Percentiles rank a stretch among this genome's conserved stretches.
Conservation (phyloP, 352 stramenopile genomes). For the Hyaloperonospora brassicae region DNA sequence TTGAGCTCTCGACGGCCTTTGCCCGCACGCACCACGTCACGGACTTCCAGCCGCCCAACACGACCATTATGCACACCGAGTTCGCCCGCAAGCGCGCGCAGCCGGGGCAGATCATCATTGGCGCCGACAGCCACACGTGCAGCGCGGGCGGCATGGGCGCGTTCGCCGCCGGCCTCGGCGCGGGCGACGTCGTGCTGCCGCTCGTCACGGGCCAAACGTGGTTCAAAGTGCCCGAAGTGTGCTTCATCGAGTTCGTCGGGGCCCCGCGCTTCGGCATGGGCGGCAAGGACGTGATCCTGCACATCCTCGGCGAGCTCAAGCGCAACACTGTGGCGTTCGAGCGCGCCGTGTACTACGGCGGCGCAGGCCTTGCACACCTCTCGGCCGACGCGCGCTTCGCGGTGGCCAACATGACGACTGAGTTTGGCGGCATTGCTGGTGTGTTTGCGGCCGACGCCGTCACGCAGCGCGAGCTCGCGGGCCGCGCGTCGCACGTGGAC, state of each 20-base stretch:
- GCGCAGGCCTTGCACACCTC: constrained; percentile 34
- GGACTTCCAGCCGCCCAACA: constrained; percentile 77
- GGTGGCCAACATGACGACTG: constrained; percentile 76
- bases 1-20: constrained; percentile 71
- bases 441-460: constrained; percentile 68
- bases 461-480: constrained; percentile 13
- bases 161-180: constrained; percentile 62
- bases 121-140: constrained; percentile 70
- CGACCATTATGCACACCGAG: constrained; percentile 83
- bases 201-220: constrained; percentile 77
- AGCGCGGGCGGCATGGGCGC: constrained; percentile 67
- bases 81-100: constrained; percentile 71
- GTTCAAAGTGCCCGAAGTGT: constrained; percentile 75
- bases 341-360: constrained; percentile 66
- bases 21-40: constrained; percentile 36
- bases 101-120: constrained; percentile 75
- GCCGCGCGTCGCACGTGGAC: neutral
- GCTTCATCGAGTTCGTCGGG: constrained; percentile 74
- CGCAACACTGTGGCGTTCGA: constrained; percentile 79
- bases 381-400: constrained; percentile 63
- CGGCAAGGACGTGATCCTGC: constrained; percentile 76
- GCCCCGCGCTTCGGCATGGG: constrained; percentile 63
- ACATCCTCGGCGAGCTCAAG: constrained; percentile 74
- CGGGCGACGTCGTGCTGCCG: constrained; percentile 75
- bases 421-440: constrained; percentile 79